A percentile compares a stretch with the other conserved stretches of the same genome.
phyloP scores from a whole-genome alignment of 495 filamentous ascomycete species.

The Lophiostoma macrostomum region DNA sequence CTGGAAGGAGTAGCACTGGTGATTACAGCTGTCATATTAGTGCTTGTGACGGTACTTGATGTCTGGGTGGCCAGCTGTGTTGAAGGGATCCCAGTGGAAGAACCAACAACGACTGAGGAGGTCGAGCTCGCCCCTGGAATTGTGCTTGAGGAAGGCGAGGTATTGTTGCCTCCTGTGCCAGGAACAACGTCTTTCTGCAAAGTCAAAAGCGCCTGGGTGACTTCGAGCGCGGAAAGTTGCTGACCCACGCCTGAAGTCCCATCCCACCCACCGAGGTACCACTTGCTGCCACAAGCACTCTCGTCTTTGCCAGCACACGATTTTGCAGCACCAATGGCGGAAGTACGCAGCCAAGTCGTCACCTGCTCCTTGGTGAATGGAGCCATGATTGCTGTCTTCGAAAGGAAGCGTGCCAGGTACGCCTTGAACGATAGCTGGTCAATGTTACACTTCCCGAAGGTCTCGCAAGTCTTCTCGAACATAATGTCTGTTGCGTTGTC shows the following conservation, averaged over 20 bases:
- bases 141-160: slow-evolving; percentile 4
- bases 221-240: slow-evolving; percentile 68
- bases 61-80: no score
- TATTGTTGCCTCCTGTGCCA: slow-evolving; percentile 8
- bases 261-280: slow-evolving; percentile 45
- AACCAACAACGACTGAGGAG: neutral
- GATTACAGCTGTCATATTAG: no score
- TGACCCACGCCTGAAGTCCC: slow-evolving; percentile 53
- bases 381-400: slow-evolving; percentile 42
- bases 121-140: neutral
- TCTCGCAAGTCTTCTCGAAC: slow-evolving; percentile 46
- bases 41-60: no score
- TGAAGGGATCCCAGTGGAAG: neutral
- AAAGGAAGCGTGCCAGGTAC: slow-evolving; percentile 47
- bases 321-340: slow-evolving; percentile 42
- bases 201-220: slow-evolving; percentile 56
- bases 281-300: slow-evolving; percentile 38
- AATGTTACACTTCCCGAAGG: slow-evolving; percentile 38
- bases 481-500: slow-evolving; percentile 43
- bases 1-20: no score
- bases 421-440: slow-evolving; percentile 49
- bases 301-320: slow-evolving; percentile 38
- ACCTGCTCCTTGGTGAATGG: slow-evolving; percentile 41
- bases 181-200: slow-evolving; percentile 15
- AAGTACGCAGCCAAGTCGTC: slow-evolving; percentile 34